Base-by-base conservation (phyloP, 768 basidiomycete genomes). In the Lactarius psammicola region DNA sequence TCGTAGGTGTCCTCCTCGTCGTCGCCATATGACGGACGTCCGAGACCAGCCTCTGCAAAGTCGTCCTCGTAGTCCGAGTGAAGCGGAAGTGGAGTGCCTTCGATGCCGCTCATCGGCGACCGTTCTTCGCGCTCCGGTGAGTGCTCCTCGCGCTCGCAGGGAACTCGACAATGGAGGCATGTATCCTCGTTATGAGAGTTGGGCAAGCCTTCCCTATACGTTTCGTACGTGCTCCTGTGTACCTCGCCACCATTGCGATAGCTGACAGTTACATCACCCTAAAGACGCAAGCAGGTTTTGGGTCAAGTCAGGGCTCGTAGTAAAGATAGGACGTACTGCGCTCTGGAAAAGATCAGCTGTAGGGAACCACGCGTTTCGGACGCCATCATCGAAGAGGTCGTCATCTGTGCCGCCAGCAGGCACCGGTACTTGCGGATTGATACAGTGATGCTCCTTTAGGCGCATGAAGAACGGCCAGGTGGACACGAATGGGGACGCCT, bases 401-500 rank as follows among this genome's bases (percentile, higher is more conserved):
- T 64, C 54, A 7, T 57, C 33, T 9, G 33, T 23, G 15, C 69
- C 74, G 17, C 75, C 77, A 3, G 67, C n/a, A 15, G 68, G 46
- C 3, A 64, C 72, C 2, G 76, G 79, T 36, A 68, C 72, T 58
- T 72, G 76, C 20, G 83, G 80, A 49, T 83, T 76, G 71, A 79
- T 75, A 67, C 79, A 80, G 59, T 80, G 77, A 59, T 82, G 84
- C 72, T 90, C 89, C 51, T 76, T 74, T 30, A 89, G 74, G 13
- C 85, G 80, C 76, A 90, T 79, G 71, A 81, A 88, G 42, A 88
- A 68, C 4, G 87, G 87, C 28, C 79, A 75, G 63, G 80, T 80
- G 5, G 75, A 76, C 38, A 85, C 71, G 28, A 65, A 72, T 0
- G 77, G 75, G 46, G 69, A 72, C 8, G 56, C 56, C 44, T 75